These are phyloP conservation scores for Boletellus ananiceps DNA, from an alignment of 768 basidiomycete genomes.

Conservation along the genomic window DNA sequence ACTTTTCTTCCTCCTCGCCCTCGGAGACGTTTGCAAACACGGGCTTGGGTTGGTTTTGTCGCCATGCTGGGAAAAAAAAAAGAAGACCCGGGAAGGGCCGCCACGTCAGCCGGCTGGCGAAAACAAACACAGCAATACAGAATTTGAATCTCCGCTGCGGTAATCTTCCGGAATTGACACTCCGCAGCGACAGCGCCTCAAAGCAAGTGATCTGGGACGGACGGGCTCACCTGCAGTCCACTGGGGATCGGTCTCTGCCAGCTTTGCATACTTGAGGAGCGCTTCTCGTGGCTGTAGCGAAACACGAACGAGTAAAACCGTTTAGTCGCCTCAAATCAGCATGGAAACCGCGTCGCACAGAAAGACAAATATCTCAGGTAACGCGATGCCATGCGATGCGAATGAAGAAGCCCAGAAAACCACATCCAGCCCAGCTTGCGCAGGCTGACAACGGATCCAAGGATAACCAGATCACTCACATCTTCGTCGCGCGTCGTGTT, in stretches of 20 bases:
- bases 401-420: constrained; percentile 4
- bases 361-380: constrained; percentile 15
- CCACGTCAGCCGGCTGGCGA: constrained; percentile 53
- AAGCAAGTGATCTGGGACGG: constrained; percentile 5
- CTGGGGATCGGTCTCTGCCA: constrained; percentile 71
- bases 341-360: constrained; percentile 25
- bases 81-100: constrained; percentile 29
- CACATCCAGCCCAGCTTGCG: neutral
- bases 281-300: constrained; percentile 86
- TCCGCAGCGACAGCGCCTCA: constrained; percentile 26
- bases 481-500: constrained; percentile 91
- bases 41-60: constrained; percentile 77
- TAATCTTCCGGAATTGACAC: constrained; percentile 23
- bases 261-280: constrained; percentile 84
- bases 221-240: constrained; percentile 75
- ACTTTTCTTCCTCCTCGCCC: constrained; percentile 55
- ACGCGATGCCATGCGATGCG: constrained; percentile 8
- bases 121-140: constrained; percentile 31
- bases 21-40: constrained; percentile 67
- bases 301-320: constrained; percentile 19
- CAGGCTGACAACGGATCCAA: constrained; percentile 1
- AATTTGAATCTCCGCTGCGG: constrained; percentile 29
- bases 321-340: constrained; percentile 23
- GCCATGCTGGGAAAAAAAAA: constrained; percentile 74
- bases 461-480: constrained; percentile 55